phyloP scores from a whole-genome alignment of 2,329 filamentous ascomycete species.

The Emydomyces testavorans region DNA sequence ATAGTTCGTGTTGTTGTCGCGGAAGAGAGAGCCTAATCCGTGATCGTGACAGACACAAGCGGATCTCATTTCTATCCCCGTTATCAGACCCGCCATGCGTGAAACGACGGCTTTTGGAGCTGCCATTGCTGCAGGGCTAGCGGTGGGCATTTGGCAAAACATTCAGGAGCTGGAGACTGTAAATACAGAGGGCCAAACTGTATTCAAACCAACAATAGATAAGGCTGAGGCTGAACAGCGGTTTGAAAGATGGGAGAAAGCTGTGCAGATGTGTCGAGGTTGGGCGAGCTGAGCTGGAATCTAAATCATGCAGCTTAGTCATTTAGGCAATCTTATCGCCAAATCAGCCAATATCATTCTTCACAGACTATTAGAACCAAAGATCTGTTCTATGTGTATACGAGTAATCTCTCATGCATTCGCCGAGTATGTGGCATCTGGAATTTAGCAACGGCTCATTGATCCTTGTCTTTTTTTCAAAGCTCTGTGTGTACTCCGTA shows the following conservation, averaged over 20 bases:
- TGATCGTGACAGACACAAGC: constrained; percentile 54
- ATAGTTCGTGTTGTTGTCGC: constrained; percentile 5
- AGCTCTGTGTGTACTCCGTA: too few species aligned
- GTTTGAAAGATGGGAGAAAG: constrained; percentile 63
- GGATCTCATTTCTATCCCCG: constrained; percentile 71
- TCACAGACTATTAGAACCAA: too few species aligned
- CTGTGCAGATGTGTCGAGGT: constrained; percentile 66
- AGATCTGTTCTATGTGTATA: too few species aligned
- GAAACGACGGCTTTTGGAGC: constrained; percentile 84
- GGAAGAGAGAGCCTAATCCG: neutral
- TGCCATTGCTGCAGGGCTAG: constrained; percentile 77
- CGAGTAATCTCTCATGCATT: too few species aligned
- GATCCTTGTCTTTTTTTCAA: too few species aligned
- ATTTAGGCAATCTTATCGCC: too few species aligned
- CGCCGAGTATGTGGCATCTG: too few species aligned
- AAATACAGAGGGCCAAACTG: constrained; percentile 56
- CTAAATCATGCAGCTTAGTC: too few species aligned
- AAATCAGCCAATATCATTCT: too few species aligned
- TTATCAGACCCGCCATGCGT: constrained; percentile 75
- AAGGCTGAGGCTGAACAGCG: constrained; percentile 48
- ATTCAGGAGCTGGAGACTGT: constrained; percentile 63
- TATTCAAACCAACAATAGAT: constrained; percentile 57
- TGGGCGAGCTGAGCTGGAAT: constrained; percentile 42
- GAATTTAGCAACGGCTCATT: too few species aligned
- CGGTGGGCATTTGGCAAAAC: constrained; percentile 64